These are phyloP conservation scores for Xylaria sp. DNA, from an alignment of 2,329 filamentous ascomycete genomes.

Conservation along the genomic window DNA sequence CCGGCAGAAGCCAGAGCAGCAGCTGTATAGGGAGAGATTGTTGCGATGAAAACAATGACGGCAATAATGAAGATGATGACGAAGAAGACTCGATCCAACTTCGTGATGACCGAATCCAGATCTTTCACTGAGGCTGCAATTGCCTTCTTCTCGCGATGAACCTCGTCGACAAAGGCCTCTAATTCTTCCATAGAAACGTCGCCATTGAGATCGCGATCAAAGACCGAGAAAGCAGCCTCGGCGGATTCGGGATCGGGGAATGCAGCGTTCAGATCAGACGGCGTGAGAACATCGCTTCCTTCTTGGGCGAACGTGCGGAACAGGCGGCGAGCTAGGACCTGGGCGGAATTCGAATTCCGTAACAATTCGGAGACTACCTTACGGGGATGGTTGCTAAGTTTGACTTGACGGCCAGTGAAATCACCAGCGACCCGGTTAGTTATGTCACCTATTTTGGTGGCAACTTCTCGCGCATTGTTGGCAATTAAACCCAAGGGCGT, in stretches of 20 bases:
- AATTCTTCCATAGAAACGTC: conserved; percentile 97
- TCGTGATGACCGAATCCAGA: conserved; percentile 90
- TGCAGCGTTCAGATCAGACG: conserved; percentile 80
- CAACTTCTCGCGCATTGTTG: conserved; percentile 77
- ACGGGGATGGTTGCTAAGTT: conserved; percentile 77
- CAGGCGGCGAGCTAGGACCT: conserved; percentile 86
- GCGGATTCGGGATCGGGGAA: conserved; percentile 88
- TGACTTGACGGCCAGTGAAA: conserved; percentile 81
- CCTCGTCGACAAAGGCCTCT: conserved; percentile 92
- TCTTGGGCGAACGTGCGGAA: conserved; percentile 86
- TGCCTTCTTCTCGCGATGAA: conserved; percentile 92
- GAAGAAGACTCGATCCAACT: conserved; percentile 88
- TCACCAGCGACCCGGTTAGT: conserved; percentile 84
- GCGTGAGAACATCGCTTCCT: conserved; percentile 78
- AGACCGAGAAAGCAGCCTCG: conserved; percentile 88
- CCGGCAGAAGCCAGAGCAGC: conserved; percentile 90
- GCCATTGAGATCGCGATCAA: conserved; percentile 96
- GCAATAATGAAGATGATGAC: conserved; percentile 86
- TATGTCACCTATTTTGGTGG: conserved; percentile 85
- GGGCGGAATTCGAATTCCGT: conserved; percentile 76
- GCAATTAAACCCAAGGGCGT: conserved; percentile 81
- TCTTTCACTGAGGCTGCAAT: conserved; percentile 96
- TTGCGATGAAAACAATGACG: conserved; percentile 85
- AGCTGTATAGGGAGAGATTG: conserved; percentile 91
- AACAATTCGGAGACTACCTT: conserved; percentile 86